Evolutionary conservation across 192 early-diverging fungal genomes (phyloP), one percentile per base, ranked within the genome.

Genomic region (Chytriomyces confervae): DNA sequence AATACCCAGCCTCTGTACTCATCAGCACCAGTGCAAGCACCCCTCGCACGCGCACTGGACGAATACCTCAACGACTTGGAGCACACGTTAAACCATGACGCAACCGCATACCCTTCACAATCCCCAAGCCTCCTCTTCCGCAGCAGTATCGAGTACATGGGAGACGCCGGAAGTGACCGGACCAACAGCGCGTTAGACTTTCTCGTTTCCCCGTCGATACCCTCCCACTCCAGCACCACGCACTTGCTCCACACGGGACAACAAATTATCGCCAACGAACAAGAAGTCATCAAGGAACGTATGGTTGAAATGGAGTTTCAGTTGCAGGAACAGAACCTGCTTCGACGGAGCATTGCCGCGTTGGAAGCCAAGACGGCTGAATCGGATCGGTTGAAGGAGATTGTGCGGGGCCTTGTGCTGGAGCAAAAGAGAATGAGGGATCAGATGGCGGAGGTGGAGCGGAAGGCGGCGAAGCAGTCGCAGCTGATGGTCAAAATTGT

Each of bases 401-500:
- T 57, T 57, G 53, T 57, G 53, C 13, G 53, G 53, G 53, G 53
- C 5, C 20, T 57, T 13, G 53, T 57, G 20, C 53, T 57, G 16
- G 53, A 57, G 53, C 53, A 57, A 20, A 13, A 20, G 16, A 57
- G 53, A 20, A 13, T 57, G 13, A 13, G 20, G 20, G 53, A 57
- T 1, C 16, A n/a, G 16, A 20, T 57, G 13, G 20, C 16, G 53
- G 53, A 57, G 3, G 1, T 3, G 20, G 53, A 57, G 53, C 53
- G 53, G 16, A 57, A 57, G 3, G 53, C 53, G 13, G 53, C 53
- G 16, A 57, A 57, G 53, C 53, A 57, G 20, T n/a, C 53, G 53
- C 53, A 57, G 53, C 20, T 57, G 53, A 57, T 57, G 53, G 53
- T 57, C 3, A 57, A 57, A 57, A 57, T 57, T 57, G 53, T 57